A percentile compares a stretch with the other conserved stretches of the same genome.
phyloP scores from a whole-genome alignment of 2,329 filamentous ascomycete species.

The Tolypocladium amazonense region DNA sequence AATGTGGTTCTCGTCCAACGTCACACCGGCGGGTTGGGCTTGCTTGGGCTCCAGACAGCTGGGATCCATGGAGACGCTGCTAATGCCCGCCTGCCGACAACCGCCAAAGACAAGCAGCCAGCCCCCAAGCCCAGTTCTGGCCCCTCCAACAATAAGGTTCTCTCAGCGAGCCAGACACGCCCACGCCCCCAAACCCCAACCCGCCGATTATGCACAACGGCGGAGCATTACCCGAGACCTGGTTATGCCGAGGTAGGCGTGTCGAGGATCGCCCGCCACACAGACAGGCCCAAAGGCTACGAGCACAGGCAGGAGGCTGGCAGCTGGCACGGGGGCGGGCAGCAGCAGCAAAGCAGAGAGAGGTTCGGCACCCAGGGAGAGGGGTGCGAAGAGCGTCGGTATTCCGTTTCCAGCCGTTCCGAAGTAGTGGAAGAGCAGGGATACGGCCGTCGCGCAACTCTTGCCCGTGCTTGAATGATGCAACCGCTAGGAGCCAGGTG shows the following conservation, averaged over 20 bases:
- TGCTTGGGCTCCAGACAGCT: not conserved
- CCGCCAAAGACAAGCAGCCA: not conserved
- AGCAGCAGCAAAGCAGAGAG: not conserved
- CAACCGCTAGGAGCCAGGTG: not conserved
- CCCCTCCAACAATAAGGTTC: not conserved
- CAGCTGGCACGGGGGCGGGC: not conserved
- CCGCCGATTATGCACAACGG: conserved; percentile 5
- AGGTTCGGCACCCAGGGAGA: not conserved
- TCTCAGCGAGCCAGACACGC: not conserved
- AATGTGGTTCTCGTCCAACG: conserved; percentile 5
- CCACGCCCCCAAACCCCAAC: conserved; percentile 1
- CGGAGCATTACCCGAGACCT: conserved; percentile 1
- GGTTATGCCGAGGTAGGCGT: not conserved
- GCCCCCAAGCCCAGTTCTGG: not conserved
- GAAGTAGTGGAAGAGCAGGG: conserved; percentile 2
- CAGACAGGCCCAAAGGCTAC: not conserved
- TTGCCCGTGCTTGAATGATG: not conserved
- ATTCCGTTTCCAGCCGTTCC: conserved; percentile 11
- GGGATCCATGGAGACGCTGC: not conserved
- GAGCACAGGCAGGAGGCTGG: not conserved
- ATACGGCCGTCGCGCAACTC: not conserved
- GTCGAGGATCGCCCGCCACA: conserved; percentile 1
- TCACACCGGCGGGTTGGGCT: conserved; percentile 2
- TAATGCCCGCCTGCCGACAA: not conserved
- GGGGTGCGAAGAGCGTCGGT: conserved; percentile 3